These are phyloP conservation scores for Exsudoporus frostii DNA, from an alignment of 768 basidiomycete genomes.

Conservation along the genomic window DNA sequence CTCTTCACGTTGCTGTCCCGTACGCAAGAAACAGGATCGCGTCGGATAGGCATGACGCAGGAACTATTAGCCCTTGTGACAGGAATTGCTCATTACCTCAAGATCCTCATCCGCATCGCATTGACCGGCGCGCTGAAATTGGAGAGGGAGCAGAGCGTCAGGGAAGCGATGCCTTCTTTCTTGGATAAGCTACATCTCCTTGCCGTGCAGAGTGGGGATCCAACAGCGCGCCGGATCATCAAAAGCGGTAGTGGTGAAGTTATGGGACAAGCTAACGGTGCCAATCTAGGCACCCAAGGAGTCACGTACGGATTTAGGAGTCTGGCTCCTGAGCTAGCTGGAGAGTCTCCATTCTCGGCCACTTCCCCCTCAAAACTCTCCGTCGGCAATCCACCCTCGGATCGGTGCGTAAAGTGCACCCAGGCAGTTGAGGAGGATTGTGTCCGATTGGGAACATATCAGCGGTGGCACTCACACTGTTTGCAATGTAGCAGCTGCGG, in stretches of 20 bases:
- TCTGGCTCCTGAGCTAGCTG: conserved; percentile 86
- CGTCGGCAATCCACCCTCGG: conserved; percentile 74
- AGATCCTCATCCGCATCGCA: conserved; percentile 98
- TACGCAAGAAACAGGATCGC: conserved; percentile 88
- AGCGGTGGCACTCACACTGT: conserved; percentile 95
- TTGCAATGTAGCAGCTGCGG: conserved; percentile 83
- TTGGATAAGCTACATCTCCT: conserved; percentile 91
- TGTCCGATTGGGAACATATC: conserved; percentile 90
- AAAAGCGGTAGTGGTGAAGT: conserved; percentile 71
- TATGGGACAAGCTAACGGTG: conserved; percentile 34
- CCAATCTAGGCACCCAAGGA: conserved; percentile 76
- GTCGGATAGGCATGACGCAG: conserved; percentile 94
- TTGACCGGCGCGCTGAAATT: conserved; percentile 93
- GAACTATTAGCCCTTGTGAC: conserved; percentile 96
- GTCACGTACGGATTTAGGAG: conserved; percentile 93
- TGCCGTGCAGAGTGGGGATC: conserved; percentile 81
- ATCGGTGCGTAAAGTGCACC: conserved; percentile 86
- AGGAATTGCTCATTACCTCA: conserved; percentile 98
- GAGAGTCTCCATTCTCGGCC: conserved; percentile 72
- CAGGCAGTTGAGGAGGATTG: conserved; percentile 97
- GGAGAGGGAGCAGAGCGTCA: conserved; percentile 82
- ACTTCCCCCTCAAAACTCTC: conserved; percentile 45
- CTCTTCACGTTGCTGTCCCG: conserved; percentile 95
- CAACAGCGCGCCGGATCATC: conserved; percentile 70
- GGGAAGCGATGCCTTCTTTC: conserved; percentile 84